Percentiles rank a stretch among this genome's conserved stretches.
Evolutionary conservation across 805 yeast genomes (phyloP).

Genomic region (Tetrapisispora taiwanensis): DNA sequence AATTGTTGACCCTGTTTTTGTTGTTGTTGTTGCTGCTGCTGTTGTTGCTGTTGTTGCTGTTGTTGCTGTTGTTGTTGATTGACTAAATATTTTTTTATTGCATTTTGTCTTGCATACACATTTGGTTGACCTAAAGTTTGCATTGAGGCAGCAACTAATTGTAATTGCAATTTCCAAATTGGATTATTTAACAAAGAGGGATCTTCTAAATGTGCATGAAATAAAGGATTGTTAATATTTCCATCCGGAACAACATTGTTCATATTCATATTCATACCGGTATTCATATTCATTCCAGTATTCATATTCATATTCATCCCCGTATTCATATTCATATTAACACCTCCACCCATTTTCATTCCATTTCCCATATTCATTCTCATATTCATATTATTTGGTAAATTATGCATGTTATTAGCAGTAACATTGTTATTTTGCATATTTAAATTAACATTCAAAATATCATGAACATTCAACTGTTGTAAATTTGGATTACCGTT

Average conservation of each 20-base stretch:
- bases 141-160: constrained; percentile 25
- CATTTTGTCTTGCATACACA: constrained; percentile 31
- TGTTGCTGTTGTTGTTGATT: constrained; percentile 16
- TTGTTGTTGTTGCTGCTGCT: constrained; percentile 7
- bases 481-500: constrained; percentile 6
- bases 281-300: constrained; percentile 1
- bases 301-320: constrained; percentile 4
- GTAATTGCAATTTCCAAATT: constrained; percentile 30
- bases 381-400: constrained; percentile 2
- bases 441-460: neutral
- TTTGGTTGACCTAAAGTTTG: constrained; percentile 29
- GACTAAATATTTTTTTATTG: constrained; percentile 27
- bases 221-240: constrained; percentile 26
- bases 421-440: neutral
- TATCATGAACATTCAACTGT: neutral
- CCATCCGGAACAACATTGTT: constrained; percentile 3
- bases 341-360: constrained; percentile 3
- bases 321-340: constrained; percentile 1
- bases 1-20: constrained; percentile 3
- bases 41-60: constrained; percentile 6
- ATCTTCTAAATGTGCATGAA: constrained; percentile 29
- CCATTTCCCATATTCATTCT: constrained; percentile 4
- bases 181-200: constrained; percentile 25
- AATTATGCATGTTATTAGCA: neutral
- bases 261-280: constrained; percentile 1